Base-by-base conservation (phyloP, 768 basidiomycete genomes). In the Daedalea quercina region DNA sequence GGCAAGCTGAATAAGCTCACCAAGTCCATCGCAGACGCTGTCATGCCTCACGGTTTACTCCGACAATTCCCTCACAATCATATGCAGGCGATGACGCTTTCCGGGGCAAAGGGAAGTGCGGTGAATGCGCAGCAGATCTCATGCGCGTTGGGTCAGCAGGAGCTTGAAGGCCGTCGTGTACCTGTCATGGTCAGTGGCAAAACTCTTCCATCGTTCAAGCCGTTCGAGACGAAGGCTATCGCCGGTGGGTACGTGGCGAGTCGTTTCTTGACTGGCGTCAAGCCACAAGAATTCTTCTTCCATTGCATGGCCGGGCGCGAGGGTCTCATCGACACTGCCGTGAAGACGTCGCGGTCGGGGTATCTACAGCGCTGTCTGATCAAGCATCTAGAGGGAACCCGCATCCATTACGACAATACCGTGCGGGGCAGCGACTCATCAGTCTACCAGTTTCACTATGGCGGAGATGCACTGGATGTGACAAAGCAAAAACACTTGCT, bases 291-390 rank as follows among this genome's bases (percentile, higher is more conserved):
- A 68, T 99, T 97, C 72, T 99, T 96, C 74, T 99, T 99, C 78
- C 96, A 99, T 72, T 98, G 96, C 66, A 99, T 99, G 96, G 96
- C 96, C 53, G 96, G 96, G 49, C 83, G 96, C 60, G 96, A 99
- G 74, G 96, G 96, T 64, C 79, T 99, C 35, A 99, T 99, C 63
- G 96, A 99, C 65, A 99, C 96, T 4, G 96, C 96, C 34, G 95
- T 99, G 67, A 99, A 99, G 74, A 99, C 96, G 3, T 91, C 89
- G 57, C 93, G 96, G 51, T 98, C 96, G 3, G 96, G 96, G 19
- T 99, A 99, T 69, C 80, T 99, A 19, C 96, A 99, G 67, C 83
- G 96, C 44, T 98, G 96, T 72, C 76, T 99, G 59, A 94, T 99
- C 76, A 99, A 99, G 69, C 96, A 99, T 68, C 76, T 99, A 50